Conservation (phyloP, 805 yeast genomes). For the Yarrowia bubula region DNA sequence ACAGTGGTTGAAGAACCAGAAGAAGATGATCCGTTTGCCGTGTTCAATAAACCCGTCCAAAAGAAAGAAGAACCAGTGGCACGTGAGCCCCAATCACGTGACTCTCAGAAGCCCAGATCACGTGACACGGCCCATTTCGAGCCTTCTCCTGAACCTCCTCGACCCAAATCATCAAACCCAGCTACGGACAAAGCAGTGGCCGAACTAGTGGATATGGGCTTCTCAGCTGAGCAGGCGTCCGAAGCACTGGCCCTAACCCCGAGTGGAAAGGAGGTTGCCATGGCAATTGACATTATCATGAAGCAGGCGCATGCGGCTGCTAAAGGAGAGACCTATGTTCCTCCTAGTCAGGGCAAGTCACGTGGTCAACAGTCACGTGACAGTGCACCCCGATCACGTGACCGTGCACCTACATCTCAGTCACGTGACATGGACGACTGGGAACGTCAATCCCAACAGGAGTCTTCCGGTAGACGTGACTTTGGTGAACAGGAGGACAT, state of each 20-base stretch:
- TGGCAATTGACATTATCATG: constrained; percentile 68
- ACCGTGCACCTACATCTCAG: too few species aligned
- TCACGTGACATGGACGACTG: constrained; percentile 5
- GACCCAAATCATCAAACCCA: constrained; percentile 7
- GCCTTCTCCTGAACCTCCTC: neutral
- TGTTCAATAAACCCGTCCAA: constrained; percentile 27
- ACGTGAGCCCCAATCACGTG: neutral
- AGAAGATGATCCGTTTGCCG: constrained; percentile 29
- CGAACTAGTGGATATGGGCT: constrained; percentile 77
- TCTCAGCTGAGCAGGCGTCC: constrained; percentile 57
- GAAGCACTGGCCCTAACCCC: constrained; percentile 55
- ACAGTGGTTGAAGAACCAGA: neutral
- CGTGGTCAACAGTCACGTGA: neutral
- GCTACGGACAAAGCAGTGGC: constrained; percentile 49
- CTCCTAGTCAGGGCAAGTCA: neutral
- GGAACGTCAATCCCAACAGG: constrained; percentile 9
- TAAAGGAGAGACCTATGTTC: constrained; percentile 29
- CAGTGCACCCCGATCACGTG: too few species aligned
- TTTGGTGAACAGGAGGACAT: neutral
- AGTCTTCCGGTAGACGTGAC: neutral
- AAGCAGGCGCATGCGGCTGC: constrained; percentile 51
- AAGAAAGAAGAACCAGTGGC: neutral
- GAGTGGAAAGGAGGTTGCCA: constrained; percentile 56
- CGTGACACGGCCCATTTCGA: neutral
- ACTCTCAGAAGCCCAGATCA: neutral